phyloP scores from a whole-genome alignment of 192 early-diverging fungal species.

The Podila horticola region DNA sequence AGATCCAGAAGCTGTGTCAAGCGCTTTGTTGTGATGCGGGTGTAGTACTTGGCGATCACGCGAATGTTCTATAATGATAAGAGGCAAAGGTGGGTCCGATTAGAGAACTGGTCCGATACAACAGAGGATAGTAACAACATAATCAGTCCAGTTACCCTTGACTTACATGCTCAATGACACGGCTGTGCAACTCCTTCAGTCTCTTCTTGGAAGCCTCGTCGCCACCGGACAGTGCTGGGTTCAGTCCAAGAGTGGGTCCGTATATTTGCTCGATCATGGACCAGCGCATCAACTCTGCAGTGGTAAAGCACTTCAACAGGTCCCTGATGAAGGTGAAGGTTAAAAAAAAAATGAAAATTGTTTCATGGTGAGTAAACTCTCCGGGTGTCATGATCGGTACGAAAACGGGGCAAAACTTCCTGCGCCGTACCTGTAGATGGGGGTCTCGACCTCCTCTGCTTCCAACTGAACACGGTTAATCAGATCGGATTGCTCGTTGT shows the following conservation, averaged over 20 bases:
- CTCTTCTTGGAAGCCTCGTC: constrained; percentile 84
- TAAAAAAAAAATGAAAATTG: not conserved
- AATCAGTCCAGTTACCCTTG: no score
- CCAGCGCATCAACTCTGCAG: constrained; percentile 95
- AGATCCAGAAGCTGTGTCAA: constrained; percentile 93
- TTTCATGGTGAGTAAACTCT: not conserved
- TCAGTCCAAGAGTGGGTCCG: constrained; percentile 76
- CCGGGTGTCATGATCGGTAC: not conserved
- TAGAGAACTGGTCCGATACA: not conserved
- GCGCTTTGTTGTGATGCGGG: constrained; percentile 84
- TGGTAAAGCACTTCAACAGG: constrained; percentile 89
- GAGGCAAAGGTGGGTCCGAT: not conserved
- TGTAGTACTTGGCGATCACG: constrained; percentile 97
- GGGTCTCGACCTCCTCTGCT: constrained; percentile 77
- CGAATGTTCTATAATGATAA: constrained; percentile 81
- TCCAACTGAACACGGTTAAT: constrained; percentile 89
- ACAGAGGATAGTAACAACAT: no score
- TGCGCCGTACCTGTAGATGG: constrained; percentile 71
- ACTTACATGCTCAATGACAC: constrained; percentile 94
- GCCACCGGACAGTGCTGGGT: constrained; percentile 75
- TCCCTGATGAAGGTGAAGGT: constrained; percentile 67
- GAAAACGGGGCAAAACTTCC: no score
- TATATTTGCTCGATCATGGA: constrained; percentile 92
- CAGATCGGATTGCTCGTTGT: constrained; percentile 96
- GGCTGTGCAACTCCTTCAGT: constrained; percentile 87